Evolutionary conservation across 1,284 basidiomycete genomes (phyloP).

Genomic region (Cutaneotrichosporon dermatis): DNA sequence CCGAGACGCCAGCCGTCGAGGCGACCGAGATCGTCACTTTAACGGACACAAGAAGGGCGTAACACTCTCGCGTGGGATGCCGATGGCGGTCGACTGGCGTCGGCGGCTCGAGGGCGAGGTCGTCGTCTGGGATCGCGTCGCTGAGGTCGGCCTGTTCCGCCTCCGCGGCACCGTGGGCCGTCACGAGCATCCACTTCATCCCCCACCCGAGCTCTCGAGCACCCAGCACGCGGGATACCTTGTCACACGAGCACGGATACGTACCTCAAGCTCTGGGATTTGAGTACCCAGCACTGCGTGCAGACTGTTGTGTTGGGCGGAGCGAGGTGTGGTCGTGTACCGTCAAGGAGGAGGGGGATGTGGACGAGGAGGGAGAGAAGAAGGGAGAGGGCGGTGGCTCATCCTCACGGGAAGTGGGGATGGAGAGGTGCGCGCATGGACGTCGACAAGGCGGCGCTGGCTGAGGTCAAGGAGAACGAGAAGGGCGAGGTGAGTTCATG

Average conservation of each 20-base stretch:
- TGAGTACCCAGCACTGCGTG: slow-evolving; percentile 89
- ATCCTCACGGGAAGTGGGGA: slow-evolving; percentile 88
- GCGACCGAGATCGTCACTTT: slow-evolving; percentile 77
- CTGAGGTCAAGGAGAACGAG: slow-evolving; percentile 63
- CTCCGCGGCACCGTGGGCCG: slow-evolving; percentile 88
- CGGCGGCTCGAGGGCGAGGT: slow-evolving; percentile 84
- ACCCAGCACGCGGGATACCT: slow-evolving; percentile 61
- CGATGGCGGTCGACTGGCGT: slow-evolving; percentile 75
- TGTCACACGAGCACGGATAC: slow-evolving; percentile 84
- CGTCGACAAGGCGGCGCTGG: slow-evolving; percentile 66
- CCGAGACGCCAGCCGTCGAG: slow-evolving; percentile 38
- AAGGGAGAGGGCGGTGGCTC: slow-evolving; percentile 47
- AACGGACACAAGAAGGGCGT: slow-evolving; percentile 90
- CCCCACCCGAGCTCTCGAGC: slow-evolving; percentile 55
- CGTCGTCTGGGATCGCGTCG: slow-evolving; percentile 96
- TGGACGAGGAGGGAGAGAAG: slow-evolving; percentile 21
- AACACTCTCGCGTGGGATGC: slow-evolving; percentile 81
- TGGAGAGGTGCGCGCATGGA: slow-evolving; percentile 91
- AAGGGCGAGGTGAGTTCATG: slow-evolving; percentile 63
- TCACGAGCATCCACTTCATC: slow-evolving; percentile 79
- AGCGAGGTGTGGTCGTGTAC: slow-evolving; percentile 71
- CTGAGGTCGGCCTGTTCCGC: slow-evolving; percentile 65
- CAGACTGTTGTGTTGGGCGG: slow-evolving; percentile 91
- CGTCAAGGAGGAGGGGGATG: slow-evolving; percentile 47
- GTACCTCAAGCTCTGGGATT: slow-evolving; percentile 92